These are phyloP conservation scores for Kwoniella dendrophila DNA, from an alignment of 768 basidiomycete genomes.

Conservation along the genomic window DNA sequence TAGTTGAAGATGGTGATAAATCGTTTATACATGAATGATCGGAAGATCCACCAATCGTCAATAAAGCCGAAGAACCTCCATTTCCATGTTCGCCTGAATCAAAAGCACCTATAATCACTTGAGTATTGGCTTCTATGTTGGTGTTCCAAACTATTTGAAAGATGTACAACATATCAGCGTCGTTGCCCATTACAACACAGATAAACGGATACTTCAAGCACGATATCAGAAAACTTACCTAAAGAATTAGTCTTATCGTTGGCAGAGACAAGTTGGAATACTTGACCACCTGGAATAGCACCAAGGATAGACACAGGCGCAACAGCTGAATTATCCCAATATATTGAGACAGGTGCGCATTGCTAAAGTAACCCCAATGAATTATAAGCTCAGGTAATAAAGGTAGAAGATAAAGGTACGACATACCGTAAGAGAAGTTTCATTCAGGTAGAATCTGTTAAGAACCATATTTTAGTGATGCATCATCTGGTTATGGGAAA, in stretches of 20 bases:
- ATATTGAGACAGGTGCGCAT: slow-evolving; percentile 41
- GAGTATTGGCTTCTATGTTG: slow-evolving; percentile 65
- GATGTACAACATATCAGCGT: slow-evolving; percentile 23
- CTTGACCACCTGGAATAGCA: slow-evolving; percentile 67
- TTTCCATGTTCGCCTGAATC: slow-evolving; percentile 47
- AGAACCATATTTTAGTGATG: slow-evolving; percentile 6
- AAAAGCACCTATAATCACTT: slow-evolving; percentile 49
- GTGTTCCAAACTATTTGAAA: slow-evolving; percentile 67
- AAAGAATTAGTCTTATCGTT: slow-evolving; percentile 53
- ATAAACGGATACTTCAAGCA: too few relatives aligned
- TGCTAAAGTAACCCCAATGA: slow-evolving; percentile 22
- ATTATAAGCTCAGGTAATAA: background rate
- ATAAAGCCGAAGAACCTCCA: slow-evolving; percentile 67
- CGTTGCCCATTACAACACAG: background rate
- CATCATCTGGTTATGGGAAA: background rate
- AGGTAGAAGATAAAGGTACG: background rate
- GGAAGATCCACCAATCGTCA: slow-evolving; percentile 60
- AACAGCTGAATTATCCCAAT: slow-evolving; percentile 44
- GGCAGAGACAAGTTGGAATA: slow-evolving; percentile 59
- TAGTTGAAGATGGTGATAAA: slow-evolving; percentile 57
- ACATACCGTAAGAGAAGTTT: slow-evolving; percentile 38
- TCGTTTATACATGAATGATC: slow-evolving; percentile 63
- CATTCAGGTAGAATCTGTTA: slow-evolving; percentile 46
- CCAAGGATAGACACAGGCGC: slow-evolving; percentile 58
- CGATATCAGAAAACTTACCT: slow-evolving; percentile 23